These are phyloP conservation scores for Myriosclerotinia duriaeana DNA, from an alignment of 2,329 filamentous ascomycete genomes.

Conservation along the genomic window DNA sequence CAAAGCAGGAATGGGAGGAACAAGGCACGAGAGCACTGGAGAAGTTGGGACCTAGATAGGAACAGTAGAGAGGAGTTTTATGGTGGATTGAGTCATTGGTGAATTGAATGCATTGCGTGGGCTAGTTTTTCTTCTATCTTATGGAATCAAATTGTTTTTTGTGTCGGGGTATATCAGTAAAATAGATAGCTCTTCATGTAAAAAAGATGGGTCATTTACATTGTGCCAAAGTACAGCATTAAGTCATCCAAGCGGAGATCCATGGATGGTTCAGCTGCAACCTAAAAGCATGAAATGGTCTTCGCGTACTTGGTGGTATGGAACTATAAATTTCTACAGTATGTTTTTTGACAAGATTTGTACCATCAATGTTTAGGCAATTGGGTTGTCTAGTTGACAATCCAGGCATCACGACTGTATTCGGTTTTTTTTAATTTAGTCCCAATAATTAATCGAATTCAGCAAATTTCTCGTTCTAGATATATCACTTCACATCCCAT, in stretches of 20 bases:
- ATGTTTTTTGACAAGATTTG: not conserved
- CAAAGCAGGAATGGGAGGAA: conserved; percentile 95
- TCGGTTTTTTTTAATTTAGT: not conserved
- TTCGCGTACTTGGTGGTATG: not conserved
- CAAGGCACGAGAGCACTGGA: conserved; percentile 80
- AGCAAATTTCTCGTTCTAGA: too few relatives aligned
- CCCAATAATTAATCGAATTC: too few relatives aligned
- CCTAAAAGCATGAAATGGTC: not conserved
- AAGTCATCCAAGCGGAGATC: not conserved
- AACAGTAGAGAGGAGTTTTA: conserved; percentile 14
- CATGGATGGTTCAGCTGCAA: not conserved
- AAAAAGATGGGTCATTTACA: not conserved
- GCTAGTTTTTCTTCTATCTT: conserved; percentile 2
- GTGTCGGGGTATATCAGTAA: conserved; percentile 29
- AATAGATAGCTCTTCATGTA: not conserved
- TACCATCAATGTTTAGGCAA: not conserved
- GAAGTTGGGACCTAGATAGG: conserved; percentile 84
- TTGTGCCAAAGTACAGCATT: not conserved
- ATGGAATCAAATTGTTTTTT: conserved; percentile 4
- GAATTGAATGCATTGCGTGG: conserved; percentile 20
- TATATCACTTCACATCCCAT: too few relatives aligned
- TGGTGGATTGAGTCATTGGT: conserved; percentile 14
- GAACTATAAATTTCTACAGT: too few relatives aligned
- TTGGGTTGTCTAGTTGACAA: too few relatives aligned
- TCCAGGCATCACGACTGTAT: not conserved